Evolutionary conservation across 768 basidiomycete species (phyloP).

Genomic region (Cystobasidiopsis lactophilus): DNA sequence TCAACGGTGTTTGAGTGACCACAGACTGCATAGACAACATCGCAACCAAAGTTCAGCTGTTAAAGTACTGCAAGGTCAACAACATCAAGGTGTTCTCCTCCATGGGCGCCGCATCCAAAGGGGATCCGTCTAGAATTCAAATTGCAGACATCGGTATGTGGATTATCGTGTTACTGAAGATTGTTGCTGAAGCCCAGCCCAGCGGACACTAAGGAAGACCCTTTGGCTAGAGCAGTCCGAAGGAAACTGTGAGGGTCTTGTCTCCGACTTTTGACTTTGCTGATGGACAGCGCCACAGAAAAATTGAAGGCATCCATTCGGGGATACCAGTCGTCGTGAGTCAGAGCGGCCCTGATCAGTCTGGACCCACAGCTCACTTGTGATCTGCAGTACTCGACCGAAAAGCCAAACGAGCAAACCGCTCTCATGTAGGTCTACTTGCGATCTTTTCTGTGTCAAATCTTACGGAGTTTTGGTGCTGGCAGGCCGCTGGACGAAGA

Average conservation of each 20-base stretch:
- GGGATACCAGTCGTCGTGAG: constrained; percentile 28
- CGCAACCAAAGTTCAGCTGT: constrained; percentile 78
- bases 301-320: constrained; percentile 21
- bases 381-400: constrained; percentile 83
- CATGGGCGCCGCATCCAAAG: constrained; percentile 90
- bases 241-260: constrained; percentile 29
- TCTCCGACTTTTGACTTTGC: background rate
- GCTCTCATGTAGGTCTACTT: background rate
- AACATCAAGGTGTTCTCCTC: constrained; percentile 80
- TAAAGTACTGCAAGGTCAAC: constrained; percentile 64
- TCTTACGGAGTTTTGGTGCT: constrained; percentile 36
- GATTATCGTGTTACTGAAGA: no score
- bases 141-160: constrained; percentile 30
- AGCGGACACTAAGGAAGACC: constrained; percentile 76
- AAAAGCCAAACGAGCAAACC: constrained; percentile 22
- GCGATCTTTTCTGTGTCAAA: no score
- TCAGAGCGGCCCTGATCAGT: constrained; percentile 15
- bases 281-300: background rate
- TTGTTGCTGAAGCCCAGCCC: no score
- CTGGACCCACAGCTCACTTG: constrained; percentile 33
- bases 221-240: constrained; percentile 75
- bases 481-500: constrained; percentile 56
- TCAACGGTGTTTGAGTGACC: no score
- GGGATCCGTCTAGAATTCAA: constrained; percentile 82
- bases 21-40: constrained; percentile 98